Base-by-base conservation (phyloP, 2,329 filamentous ascomycete genomes). In the Sarocladium brachiariae region DNA sequence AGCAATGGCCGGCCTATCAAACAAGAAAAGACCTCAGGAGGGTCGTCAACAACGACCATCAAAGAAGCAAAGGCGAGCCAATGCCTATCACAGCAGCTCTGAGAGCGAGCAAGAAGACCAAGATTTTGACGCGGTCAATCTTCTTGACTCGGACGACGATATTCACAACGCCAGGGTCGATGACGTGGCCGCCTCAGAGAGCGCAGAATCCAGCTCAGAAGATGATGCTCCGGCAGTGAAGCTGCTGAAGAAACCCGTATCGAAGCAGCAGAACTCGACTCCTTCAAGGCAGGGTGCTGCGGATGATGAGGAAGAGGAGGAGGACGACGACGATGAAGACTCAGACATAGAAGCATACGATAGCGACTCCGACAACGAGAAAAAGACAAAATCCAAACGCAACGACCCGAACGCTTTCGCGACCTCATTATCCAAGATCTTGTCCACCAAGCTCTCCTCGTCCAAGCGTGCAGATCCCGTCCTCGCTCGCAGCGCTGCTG, bases 321-420 rank as follows among this genome's bases (percentile, higher is more conserved):
- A 60, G 6, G 52, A 65, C 63, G 50, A 70, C n/a, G 70, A 73
- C 2, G 69, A 71, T 5, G 66, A 70, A 2, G 65, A 69, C n/a
- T 63, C 70, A 19, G 69, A 68, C 50, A 66, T 64, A 5, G 61
- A 61, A 13, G 61, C 62, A 34, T 61, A 64, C 37, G 65, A 63
- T 49, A 61, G 68, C 47, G 61, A 65, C 52, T 62, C 65, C 52
- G 60, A 54, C 13, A 50, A 55, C 50, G 35, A 48, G 63, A 18
- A 59, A 43, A 69, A 70, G 55, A 63, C 63, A 33, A 86, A 82
- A 61, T 82, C 84, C 13, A 97, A 97, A 71, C 86, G 91, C 63
- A 95, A 96, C 70, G 92, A 99, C 67, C 91, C 93, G 2, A 75
- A 78, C 56, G 90, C 89, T 49, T 97, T 99, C 67, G 89, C 92